Conservation (phyloP, 73 alveolate genomes). For the Paramecium biaurelia region DNA sequence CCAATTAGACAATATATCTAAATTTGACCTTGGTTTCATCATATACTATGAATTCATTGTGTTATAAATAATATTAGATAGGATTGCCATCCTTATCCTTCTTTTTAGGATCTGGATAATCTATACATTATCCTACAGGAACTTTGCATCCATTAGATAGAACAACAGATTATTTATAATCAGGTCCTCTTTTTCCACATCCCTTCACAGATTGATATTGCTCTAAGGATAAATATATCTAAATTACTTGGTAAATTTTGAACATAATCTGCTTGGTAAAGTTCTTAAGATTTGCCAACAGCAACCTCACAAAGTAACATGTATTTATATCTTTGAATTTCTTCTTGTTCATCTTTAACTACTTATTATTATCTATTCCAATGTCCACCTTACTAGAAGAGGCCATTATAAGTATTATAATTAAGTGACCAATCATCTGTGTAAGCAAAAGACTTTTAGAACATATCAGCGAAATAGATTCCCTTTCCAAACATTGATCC, state of each 20-base stretch:
- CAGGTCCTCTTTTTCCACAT: conserved; percentile 85
- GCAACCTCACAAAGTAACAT: conserved; percentile 95
- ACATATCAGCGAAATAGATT: conserved; percentile 90
- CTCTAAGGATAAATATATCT: background rate
- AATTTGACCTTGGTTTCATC: conserved; percentile 84
- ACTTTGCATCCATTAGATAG: conserved; percentile 92
- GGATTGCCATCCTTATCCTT: background rate
- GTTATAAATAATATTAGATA: background rate
- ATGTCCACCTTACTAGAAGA: conserved; percentile 41
- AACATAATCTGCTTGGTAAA: conserved; percentile 57
- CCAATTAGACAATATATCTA: conserved; percentile 78
- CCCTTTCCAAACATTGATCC: conserved; percentile 95
- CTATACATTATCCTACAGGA: conserved; percentile 84
- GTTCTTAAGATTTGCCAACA: conserved; percentile 81
- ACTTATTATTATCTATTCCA: conserved; percentile 48
- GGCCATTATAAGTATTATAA: conserved; percentile 66
- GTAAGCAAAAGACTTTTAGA: conserved; percentile 77
- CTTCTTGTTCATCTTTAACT: conserved; percentile 11
- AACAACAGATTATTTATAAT: conserved; percentile 73
- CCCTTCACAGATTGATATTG: conserved; percentile 70
- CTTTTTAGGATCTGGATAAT: conserved; percentile 35
- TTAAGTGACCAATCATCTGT: conserved; percentile 47
- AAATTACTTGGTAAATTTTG: conserved; percentile 61
- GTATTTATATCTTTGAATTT: conserved; percentile 61
- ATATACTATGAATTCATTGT: conserved; percentile 89